Conservation (phyloP, 2,329 filamentous ascomycete genomes). For the Corynespora cassiicola region DNA sequence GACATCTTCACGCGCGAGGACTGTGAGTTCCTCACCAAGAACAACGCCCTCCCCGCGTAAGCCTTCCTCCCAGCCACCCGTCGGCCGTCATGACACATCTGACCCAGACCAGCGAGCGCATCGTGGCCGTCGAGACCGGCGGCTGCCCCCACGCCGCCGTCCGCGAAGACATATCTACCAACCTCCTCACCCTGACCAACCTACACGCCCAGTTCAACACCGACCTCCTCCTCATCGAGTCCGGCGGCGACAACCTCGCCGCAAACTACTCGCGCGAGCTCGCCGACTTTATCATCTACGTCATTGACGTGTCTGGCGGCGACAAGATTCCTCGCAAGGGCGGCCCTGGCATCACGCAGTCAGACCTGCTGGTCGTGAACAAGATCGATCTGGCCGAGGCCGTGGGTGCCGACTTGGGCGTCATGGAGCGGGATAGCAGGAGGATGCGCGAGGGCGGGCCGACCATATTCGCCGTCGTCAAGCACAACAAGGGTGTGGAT, state of each 20-base stretch:
- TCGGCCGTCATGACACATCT: neutral
- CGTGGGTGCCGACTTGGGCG: slow-evolving; percentile 85
- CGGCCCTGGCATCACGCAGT: slow-evolving; percentile 95
- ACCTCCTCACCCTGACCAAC: slow-evolving; percentile 90
- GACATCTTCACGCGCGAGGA: slow-evolving; percentile 99
- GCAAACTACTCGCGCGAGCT: slow-evolving; percentile 96
- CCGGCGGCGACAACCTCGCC: slow-evolving; percentile 93
- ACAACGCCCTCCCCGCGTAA: slow-evolving; percentile 78
- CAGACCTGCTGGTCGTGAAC: slow-evolving; percentile 91
- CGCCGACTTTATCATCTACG: slow-evolving; percentile 97
- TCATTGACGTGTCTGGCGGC: slow-evolving; percentile 94
- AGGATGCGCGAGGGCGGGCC: slow-evolving; percentile 96
- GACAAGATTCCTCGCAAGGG: slow-evolving; percentile 98
- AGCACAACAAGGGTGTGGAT: slow-evolving; percentile 82
- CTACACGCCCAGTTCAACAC: slow-evolving; percentile 81
- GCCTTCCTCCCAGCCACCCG: slow-evolving; percentile 3
- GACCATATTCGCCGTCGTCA: slow-evolving; percentile 97
- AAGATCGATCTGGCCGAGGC: slow-evolving; percentile 94
- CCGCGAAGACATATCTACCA: slow-evolving; percentile 93
- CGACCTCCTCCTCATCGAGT: slow-evolving; percentile 91
- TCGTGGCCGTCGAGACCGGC: slow-evolving; percentile 95
- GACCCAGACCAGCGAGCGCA: slow-evolving; percentile 61
- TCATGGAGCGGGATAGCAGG: slow-evolving; percentile 94
- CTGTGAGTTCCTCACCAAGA: slow-evolving; percentile 91
- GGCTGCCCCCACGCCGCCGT: slow-evolving; percentile 97